phyloP scores from a whole-genome alignment of 495 filamentous ascomycete species.

The Trichoderma gamsii region DNA sequence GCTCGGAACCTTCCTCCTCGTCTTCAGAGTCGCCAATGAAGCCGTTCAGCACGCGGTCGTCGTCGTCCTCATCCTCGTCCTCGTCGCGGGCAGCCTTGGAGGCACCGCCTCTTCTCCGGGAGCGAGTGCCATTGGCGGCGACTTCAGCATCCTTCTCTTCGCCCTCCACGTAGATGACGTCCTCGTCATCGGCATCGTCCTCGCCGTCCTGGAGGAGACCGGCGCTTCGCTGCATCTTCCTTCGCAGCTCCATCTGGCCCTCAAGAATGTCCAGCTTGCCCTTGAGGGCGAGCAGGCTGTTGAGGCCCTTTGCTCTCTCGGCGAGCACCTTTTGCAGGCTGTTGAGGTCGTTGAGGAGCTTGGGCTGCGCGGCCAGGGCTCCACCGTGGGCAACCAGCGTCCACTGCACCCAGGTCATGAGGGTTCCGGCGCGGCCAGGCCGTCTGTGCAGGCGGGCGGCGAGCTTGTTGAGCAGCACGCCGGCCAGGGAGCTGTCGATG shows the following conservation, averaged over 20 bases:
- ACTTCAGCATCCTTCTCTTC: slow-evolving; percentile 46
- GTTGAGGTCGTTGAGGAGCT: slow-evolving; percentile 66
- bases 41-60: slow-evolving; percentile 21
- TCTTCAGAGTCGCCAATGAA: slow-evolving; percentile 27
- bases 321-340: slow-evolving; percentile 78
- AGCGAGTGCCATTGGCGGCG: slow-evolving; percentile 33
- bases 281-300: slow-evolving; percentile 77
- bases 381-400: slow-evolving; percentile 92
- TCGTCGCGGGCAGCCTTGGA: neutral
- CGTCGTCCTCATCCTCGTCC: slow-evolving; percentile 25
- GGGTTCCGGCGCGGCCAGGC: slow-evolving; percentile 78
- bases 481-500: slow-evolving; percentile 76
- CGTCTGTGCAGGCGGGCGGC: slow-evolving; percentile 81
- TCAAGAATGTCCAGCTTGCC: slow-evolving; percentile 88
- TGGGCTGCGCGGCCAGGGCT: slow-evolving; percentile 74
- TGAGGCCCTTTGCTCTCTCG: slow-evolving; percentile 75
- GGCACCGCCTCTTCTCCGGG: neutral
- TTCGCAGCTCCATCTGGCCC: slow-evolving; percentile 75
- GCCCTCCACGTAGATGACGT: slow-evolving; percentile 87
- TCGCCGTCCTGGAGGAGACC: slow-evolving; percentile 38
- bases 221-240: slow-evolving; percentile 34
- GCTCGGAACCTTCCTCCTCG: slow-evolving; percentile 25
- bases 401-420: slow-evolving; percentile 98
- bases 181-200: slow-evolving; percentile 52
- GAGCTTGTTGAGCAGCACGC: slow-evolving; percentile 69